These are phyloP conservation scores for Malassezia slooffiae DNA, from an alignment of 1,284 basidiomycete species.

Conservation along the genomic window DNA sequence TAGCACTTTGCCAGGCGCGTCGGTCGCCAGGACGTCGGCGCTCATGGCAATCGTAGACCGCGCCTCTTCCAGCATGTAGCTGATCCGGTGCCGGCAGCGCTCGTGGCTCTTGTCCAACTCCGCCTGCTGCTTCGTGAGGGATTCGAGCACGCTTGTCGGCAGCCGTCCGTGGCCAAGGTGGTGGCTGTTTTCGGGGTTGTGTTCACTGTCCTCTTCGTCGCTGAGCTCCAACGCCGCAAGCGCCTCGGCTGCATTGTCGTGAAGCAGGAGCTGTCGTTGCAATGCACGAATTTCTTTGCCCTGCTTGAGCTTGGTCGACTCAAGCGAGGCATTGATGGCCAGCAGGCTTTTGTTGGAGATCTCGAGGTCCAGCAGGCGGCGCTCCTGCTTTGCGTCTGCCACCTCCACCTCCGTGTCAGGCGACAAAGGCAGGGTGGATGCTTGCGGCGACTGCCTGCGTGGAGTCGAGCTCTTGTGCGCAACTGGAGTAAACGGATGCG, in stretches of 20 bases:
- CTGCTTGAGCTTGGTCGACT: constrained; percentile 47
- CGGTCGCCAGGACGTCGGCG: constrained; percentile 10
- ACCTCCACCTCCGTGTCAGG: too few relatives aligned
- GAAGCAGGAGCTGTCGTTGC: constrained; percentile 24
- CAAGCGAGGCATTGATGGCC: constrained; percentile 48
- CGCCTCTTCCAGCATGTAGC: constrained; percentile 25
- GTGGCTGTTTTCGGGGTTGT: too few relatives aligned
- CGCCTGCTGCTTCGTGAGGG: constrained; percentile 19
- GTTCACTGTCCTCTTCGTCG: too few relatives aligned
- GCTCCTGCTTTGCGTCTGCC: constrained; percentile 28
- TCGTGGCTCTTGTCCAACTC: constrained; percentile 28
- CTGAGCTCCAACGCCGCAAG: too few relatives aligned
- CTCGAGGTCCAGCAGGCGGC: constrained; percentile 49
- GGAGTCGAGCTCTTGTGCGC: too few relatives aligned
- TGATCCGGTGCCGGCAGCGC: constrained; percentile 27
- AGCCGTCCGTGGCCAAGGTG: too few relatives aligned
- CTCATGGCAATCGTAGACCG: constrained; percentile 24
- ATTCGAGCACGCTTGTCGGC: too few relatives aligned
- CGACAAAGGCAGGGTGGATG: too few relatives aligned
- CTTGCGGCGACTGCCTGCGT: too few relatives aligned
- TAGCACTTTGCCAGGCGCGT: constrained; percentile 25
- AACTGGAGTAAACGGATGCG: too few relatives aligned
- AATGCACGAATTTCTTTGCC: constrained; percentile 46
- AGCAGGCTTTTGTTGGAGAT: constrained; percentile 49
- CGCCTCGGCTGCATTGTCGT: too few relatives aligned